Conservation (phyloP, 2,329 filamentous ascomycete genomes). For the Ophiostoma perfectum region DNA sequence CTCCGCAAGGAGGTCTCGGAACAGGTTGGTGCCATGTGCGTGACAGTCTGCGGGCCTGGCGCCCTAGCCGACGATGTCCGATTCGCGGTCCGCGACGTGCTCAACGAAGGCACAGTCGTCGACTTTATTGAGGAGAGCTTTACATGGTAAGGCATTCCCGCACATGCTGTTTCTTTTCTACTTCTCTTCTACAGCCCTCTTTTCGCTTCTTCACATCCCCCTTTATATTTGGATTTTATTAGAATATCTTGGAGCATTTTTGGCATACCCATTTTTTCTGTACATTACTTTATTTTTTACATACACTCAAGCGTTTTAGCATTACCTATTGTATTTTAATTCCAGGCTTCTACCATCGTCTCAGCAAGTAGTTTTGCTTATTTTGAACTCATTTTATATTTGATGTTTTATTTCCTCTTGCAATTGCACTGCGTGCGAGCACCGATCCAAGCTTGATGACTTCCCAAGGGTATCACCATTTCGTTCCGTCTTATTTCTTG, state of each 20-base stretch:
- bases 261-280: neutral
- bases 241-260: neutral
- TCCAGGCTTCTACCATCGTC: neutral
- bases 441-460: too few species aligned
- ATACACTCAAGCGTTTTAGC: conserved; percentile 10
- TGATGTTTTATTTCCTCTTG: neutral
- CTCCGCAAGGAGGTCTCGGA: conserved; percentile 74
- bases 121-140: conserved; percentile 78
- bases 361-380: neutral
- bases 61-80: conserved; percentile 71
- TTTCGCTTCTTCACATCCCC: neutral
- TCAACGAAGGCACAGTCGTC: conserved; percentile 56
- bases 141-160: conserved; percentile 46
- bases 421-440: too few species aligned
- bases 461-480: too few species aligned
- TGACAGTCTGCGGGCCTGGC: conserved; percentile 74
- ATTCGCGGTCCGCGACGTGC: conserved; percentile 57
- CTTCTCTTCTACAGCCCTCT: neutral
- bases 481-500: neutral
- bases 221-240: neutral
- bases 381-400: neutral
- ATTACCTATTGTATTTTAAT: neutral
- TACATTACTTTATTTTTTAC: conserved; percentile 1
- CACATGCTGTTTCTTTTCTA: too few species aligned
- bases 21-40: conserved; percentile 82